Evolutionary conservation across 306 rosid genomes (phyloP), one percentile per base, ranked within the genome.

Genomic region (Glycine tomentella): DNA sequence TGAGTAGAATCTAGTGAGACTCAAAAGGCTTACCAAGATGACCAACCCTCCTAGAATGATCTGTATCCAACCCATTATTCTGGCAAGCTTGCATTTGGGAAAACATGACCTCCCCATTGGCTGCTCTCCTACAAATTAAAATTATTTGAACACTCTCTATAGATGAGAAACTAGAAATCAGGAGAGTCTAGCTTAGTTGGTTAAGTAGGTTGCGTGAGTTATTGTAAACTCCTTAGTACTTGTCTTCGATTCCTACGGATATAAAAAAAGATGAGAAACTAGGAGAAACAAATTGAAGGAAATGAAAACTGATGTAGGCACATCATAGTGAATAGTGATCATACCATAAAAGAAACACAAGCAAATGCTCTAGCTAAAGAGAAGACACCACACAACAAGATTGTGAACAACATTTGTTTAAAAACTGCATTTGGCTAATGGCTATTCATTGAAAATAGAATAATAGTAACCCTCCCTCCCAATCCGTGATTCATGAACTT

Each of bases 1-100:
- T 58, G 81, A 82, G 84, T 96, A 91, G 88, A 93, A 93, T 73
- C 82, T 87, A 8, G 83, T 31, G 77, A 96, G 90, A 65, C 93
- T 90, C 52, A 87, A 84, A 59, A 89, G 61, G 84, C 97, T 89
- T 15, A 93, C 88, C 33, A 87, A 33, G 76, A 92, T 82, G n/a
- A 93, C 97, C 58, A 90, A 82, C 4, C 90, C 93, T 74, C 98
- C 97, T 67, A 93, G 65, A 6, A 86, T 59, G 33, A 93, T 72
- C 82, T 96, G 99, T 42, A 92, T 56, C 87, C 91, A 87, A 59
- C 97, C 89, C 93, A 92, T 75, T 75, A 83, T 36, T 75, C 87
- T 84, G 31, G 78, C 78, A 15, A 79, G 33, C 62, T 82, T 90
- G 72, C 87, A 86, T 81, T 88, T 92, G 36, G 89, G 90, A 82